Percentiles rank a stretch among this genome's conserved stretches.
These are phyloP conservation scores for Cylindrotheca closterium DNA, from an alignment of 108 stramenopile genomes.

Conservation along the genomic window DNA sequence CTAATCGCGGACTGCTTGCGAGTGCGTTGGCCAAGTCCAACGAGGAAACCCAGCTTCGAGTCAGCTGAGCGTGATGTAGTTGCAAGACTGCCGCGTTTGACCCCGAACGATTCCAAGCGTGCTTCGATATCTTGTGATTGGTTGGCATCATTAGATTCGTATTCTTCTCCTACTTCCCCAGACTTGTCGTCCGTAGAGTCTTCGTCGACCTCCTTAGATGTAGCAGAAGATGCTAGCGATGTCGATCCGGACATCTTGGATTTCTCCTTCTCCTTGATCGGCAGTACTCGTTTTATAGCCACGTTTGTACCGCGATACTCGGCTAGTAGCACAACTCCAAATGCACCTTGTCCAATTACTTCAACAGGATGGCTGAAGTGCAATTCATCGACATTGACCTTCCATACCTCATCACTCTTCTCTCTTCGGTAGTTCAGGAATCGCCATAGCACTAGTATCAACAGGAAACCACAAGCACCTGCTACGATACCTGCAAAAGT, in stretches of 20 bases:
- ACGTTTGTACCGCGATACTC: conserved; percentile 48
- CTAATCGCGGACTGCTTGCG: background rate
- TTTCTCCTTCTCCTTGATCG: background rate
- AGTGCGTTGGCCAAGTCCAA: background rate
- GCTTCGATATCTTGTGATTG: conserved; percentile 6
- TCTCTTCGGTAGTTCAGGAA: conserved; percentile 15
- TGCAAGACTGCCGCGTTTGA: conserved; percentile 53
- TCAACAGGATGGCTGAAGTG: conserved; percentile 27
- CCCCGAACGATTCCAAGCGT: background rate
- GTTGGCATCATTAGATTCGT: background rate
- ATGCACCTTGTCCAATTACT: conserved; percentile 40
- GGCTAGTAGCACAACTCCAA: conserved; percentile 40
- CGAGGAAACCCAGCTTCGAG: background rate
- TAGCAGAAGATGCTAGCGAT: background rate
- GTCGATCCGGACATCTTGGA: background rate
- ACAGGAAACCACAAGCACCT: background rate
- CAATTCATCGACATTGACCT: conserved; percentile 25
- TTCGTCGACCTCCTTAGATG: no score
- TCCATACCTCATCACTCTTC: conserved; percentile 24
- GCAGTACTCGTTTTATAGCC: conserved; percentile 45
- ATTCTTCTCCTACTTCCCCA: no score
- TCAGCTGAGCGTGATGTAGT: conserved; percentile 25
- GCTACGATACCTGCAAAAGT: background rate
- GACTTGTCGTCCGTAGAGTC: no score
- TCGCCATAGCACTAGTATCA: background rate